These are phyloP conservation scores for Sphagnurus paluster DNA, from an alignment of 1,284 basidiomycete species.

Conservation along the genomic window DNA sequence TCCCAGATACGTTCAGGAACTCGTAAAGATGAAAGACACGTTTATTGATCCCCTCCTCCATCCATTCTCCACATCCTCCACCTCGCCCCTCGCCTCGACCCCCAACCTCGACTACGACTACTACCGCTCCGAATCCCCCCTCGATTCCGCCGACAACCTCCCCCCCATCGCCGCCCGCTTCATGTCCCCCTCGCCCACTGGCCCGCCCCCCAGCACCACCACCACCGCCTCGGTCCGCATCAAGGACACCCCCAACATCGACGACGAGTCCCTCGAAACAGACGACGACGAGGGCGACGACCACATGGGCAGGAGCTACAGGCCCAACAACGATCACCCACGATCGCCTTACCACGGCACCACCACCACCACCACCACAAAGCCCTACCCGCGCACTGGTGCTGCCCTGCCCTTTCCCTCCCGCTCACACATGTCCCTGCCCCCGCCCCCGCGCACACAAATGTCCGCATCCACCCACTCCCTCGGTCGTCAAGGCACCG, in stretches of 20 bases:
- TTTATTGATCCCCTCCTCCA: conserved; percentile 92
- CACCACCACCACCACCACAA: conserved; percentile 45
- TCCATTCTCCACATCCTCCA: conserved; percentile 58
- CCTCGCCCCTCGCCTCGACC: conserved; percentile 52
- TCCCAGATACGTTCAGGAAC: conserved; percentile 87
- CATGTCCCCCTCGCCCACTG: conserved; percentile 71
- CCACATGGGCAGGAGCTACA: conserved; percentile 49
- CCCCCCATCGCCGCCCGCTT: conserved; percentile 90
- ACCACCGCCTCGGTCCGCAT: conserved; percentile 35
- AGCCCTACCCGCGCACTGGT: conserved; percentile 36
- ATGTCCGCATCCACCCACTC: conserved; percentile 66
- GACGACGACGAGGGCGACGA: conserved; percentile 68
- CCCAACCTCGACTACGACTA: conserved; percentile 67
- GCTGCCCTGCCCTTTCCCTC: conserved; percentile 69
- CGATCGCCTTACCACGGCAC: conserved; percentile 73
- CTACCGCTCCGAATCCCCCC: conserved; percentile 58
- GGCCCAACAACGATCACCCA: conserved; percentile 65
- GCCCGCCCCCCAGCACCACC: conserved; percentile 40
- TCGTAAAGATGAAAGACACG: conserved; percentile 88
- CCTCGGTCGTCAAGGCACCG: conserved; percentile 60
- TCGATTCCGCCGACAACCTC: conserved; percentile 74
- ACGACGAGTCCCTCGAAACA: conserved; percentile 69
- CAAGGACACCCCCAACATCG: conserved; percentile 62
- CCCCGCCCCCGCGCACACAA: conserved; percentile 62
- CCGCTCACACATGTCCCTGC: conserved; percentile 78